phyloP scores from a whole-genome alignment of 164 flowering plant genomes.

The Magnolia officinalis region DNA sequence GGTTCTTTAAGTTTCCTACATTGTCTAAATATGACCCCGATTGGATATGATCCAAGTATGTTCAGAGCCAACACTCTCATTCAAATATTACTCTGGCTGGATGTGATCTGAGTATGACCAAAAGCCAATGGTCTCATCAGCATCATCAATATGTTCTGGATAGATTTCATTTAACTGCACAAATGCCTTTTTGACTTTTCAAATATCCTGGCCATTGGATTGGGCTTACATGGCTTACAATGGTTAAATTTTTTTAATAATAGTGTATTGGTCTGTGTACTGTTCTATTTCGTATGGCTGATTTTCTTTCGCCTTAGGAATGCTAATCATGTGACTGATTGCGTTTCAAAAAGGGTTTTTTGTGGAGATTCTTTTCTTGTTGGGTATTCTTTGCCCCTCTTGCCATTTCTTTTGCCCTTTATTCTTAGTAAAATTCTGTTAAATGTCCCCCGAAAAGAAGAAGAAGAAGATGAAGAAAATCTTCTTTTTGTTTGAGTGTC shows the following conservation, averaged over 20 bases:
- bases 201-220: neutral
- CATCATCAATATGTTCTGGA: neutral
- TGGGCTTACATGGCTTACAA: neutral
- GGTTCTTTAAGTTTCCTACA: no score
- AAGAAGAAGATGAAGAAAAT: neutral
- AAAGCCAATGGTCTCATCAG: neutral
- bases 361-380: neutral
- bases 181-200: neutral
- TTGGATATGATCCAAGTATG: neutral
- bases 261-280: neutral
- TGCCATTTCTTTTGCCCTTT: neutral
- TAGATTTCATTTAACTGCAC: conserved; percentile 1
- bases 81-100: neutral
- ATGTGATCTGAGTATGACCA: neutral
- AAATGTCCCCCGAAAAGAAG: neutral
- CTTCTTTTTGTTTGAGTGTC: neutral
- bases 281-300: neutral
- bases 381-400: neutral
- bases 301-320: neutral
- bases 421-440: neutral
- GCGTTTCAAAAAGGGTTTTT: no score
- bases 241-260: neutral
- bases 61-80: neutral
- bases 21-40: no score
- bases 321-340: neutral